These are phyloP conservation scores for Brettanomyces sp. DNA, from an alignment of 805 yeast species.

Conservation along the genomic window DNA sequence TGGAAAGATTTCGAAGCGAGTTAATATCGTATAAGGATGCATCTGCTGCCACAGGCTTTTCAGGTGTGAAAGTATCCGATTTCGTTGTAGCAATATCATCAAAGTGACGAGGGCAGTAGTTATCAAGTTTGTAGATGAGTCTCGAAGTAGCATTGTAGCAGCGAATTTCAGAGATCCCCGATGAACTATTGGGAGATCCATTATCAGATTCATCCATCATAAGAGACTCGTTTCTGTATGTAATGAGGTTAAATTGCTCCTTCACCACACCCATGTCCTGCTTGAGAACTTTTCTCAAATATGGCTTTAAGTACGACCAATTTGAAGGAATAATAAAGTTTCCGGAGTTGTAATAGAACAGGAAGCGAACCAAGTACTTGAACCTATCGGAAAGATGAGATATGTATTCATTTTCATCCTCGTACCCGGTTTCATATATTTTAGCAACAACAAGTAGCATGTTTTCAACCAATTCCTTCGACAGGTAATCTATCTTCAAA, in stretches of 20 bases:
- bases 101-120: slow-evolving; percentile 4
- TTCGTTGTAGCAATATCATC: neutral
- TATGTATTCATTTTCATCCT: slow-evolving; percentile 9
- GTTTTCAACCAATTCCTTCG: slow-evolving; percentile 57
- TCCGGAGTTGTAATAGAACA: slow-evolving; percentile 44
- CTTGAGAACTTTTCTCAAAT: slow-evolving; percentile 34
- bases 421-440: slow-evolving; percentile 12
- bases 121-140: slow-evolving; percentile 21
- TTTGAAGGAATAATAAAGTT: slow-evolving; percentile 54
- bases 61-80: neutral
- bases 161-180: neutral
- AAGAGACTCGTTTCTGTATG: slow-evolving; percentile 63
- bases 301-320: slow-evolving; percentile 47
- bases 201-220: slow-evolving; percentile 36
- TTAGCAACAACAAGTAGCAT: slow-evolving; percentile 29
- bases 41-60: too few relatives aligned
- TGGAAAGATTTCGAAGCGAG: slow-evolving; percentile 11
- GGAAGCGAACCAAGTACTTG: slow-evolving; percentile 28
- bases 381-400: slow-evolving; percentile 13
- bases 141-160: slow-evolving; percentile 10
- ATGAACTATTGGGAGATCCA: neutral
- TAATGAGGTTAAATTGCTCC: slow-evolving; percentile 49
- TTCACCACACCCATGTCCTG: slow-evolving; percentile 21
- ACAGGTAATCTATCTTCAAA: slow-evolving; percentile 41
- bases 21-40: slow-evolving; percentile 3